A percentile compares a stretch with the other conserved stretches of the same genome.
Evolutionary conservation across 331 rosid species (phyloP).

Genomic region (Telfairia occidentalis): DNA sequence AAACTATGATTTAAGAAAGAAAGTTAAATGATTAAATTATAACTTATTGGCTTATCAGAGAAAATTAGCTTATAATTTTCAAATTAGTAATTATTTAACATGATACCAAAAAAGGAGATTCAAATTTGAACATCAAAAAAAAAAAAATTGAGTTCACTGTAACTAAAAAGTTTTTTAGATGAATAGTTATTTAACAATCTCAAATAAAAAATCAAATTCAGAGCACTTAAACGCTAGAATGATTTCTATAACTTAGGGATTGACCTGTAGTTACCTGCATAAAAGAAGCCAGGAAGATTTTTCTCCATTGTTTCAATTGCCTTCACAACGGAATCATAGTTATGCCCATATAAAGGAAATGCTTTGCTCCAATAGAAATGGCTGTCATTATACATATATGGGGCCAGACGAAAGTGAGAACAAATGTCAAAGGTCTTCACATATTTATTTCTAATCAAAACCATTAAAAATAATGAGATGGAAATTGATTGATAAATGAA

Average conservation of each 20-base stretch:
- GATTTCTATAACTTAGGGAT: background rate
- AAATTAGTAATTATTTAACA: background rate
- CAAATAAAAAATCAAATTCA: background rate
- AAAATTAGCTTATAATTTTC: background rate
- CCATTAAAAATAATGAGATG: background rate
- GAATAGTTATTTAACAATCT: background rate
- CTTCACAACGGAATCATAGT: conserved; percentile 62
- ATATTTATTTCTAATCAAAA: background rate
- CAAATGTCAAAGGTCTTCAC: background rate
- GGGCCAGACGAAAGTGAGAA: conserved; percentile 12
- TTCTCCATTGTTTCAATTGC: conserved; percentile 78
- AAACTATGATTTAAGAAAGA: background rate
- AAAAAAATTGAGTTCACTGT: background rate
- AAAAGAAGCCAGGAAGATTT: conserved; percentile 79
- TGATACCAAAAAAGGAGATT: background rate
- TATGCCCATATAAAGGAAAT: conserved; percentile 73
- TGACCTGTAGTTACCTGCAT: conserved; percentile 38
- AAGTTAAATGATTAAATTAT: background rate
- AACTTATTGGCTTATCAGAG: background rate
- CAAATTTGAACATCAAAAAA: background rate
- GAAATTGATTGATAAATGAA: background rate
- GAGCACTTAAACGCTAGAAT: background rate
- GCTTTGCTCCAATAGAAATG: conserved; percentile 87
- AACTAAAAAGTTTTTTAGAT: background rate
- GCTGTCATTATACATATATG: conserved; percentile 37